These are phyloP conservation scores for Candida endomychidarum DNA, from an alignment of 805 yeast species.

Conservation along the genomic window DNA sequence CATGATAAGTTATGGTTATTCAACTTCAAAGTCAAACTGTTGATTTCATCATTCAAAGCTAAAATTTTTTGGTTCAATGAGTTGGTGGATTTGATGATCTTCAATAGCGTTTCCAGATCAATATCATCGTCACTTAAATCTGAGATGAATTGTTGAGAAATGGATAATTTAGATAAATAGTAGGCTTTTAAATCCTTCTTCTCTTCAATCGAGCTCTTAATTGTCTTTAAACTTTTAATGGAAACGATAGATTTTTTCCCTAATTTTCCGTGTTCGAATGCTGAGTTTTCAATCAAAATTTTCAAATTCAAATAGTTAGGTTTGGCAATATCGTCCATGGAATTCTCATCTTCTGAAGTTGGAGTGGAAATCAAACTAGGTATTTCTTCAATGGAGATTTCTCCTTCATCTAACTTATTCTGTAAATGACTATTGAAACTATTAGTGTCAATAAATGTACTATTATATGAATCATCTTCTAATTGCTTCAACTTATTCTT, in stretches of 20 bases:
- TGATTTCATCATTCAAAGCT: constrained; percentile 27
- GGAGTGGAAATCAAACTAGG: constrained; percentile 23
- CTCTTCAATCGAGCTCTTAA: constrained; percentile 30
- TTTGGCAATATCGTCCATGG: constrained; percentile 13
- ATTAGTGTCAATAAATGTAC: constrained; percentile 12
- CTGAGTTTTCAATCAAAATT: constrained; percentile 45
- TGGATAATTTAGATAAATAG: constrained; percentile 27
- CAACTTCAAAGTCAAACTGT: constrained; percentile 25
- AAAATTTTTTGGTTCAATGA: constrained; percentile 32
- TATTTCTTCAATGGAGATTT: constrained; percentile 20
- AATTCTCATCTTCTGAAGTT: constrained; percentile 18
- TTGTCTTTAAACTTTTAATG: constrained; percentile 23
- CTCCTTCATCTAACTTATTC: constrained; percentile 27
- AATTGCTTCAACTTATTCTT: constrained; percentile 21
- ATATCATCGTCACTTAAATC: constrained; percentile 25
- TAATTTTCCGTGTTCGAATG: constrained; percentile 39
- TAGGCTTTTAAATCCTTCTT: constrained; percentile 32
- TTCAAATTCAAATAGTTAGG: constrained; percentile 39
- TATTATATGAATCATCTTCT: constrained; percentile 14
- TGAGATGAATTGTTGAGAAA: constrained; percentile 35
- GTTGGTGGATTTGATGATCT: constrained; percentile 33
- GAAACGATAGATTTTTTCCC: constrained; percentile 35
- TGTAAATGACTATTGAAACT: constrained; percentile 37
- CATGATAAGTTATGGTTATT: constrained; percentile 46
- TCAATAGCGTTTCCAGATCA: constrained; percentile 28